Conservation (phyloP, 139 green algal species). For the Picochlorum costavermella region DNA sequence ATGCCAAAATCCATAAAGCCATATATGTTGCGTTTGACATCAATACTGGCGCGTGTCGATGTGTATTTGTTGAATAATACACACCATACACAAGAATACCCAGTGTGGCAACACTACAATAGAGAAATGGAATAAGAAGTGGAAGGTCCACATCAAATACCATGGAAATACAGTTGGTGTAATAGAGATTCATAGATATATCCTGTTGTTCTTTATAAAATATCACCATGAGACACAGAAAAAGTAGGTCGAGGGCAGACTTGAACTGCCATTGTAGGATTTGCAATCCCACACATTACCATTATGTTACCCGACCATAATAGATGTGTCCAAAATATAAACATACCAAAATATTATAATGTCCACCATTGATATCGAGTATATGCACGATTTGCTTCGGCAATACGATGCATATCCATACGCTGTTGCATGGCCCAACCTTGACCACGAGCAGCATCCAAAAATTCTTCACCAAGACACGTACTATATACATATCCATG, state of each 20-base stretch:
- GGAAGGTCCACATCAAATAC: conserved; percentile 51
- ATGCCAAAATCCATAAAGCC: not conserved
- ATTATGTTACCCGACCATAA: conserved; percentile 33
- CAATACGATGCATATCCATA: conserved; percentile 36
- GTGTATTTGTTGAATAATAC: conserved; percentile 29
- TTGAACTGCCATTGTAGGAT: conserved; percentile 37
- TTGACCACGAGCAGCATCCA: conserved; percentile 35
- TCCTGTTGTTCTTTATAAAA: too few species aligned
- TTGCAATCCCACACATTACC: conserved; percentile 30
- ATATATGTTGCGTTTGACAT: not conserved
- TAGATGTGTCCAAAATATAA: too few species aligned
- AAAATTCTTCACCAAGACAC: conserved; percentile 36
- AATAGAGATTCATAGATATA: not conserved
- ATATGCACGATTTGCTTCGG: conserved; percentile 38
- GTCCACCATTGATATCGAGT: conserved; percentile 44
- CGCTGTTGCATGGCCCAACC: conserved; percentile 30
- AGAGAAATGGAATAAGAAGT: conserved; percentile 43
- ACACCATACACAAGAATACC: conserved; percentile 49
- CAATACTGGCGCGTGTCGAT: conserved; percentile 35
- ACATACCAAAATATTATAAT: not conserved
- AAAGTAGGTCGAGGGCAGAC: conserved; percentile 16
- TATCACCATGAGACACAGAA: too few species aligned
- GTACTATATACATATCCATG: conserved; percentile 21
- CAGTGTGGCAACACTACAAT: conserved; percentile 31
- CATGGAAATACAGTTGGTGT: not conserved